phyloP scores from a whole-genome alignment of 306 rosid genomes.

The Clitoria ternatea region DNA sequence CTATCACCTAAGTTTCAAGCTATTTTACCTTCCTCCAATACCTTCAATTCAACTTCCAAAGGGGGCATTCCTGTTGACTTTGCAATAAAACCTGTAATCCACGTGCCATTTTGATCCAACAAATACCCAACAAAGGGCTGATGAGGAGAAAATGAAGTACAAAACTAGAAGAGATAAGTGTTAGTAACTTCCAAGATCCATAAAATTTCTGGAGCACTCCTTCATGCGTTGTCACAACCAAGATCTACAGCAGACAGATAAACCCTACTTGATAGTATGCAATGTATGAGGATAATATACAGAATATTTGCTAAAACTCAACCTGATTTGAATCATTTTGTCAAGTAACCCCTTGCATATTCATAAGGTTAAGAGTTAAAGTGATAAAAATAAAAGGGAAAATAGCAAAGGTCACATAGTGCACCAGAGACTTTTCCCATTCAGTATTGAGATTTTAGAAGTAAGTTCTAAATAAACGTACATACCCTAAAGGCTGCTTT shows the following conservation, averaged over 20 bases:
- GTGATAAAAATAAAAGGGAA: not conserved
- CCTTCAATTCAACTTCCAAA: too few relatives aligned
- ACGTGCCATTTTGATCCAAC: too few relatives aligned
- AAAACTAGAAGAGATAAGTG: conserved; percentile 5
- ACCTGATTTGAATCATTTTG: not conserved
- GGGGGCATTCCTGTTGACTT: too few relatives aligned
- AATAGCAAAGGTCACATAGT: not conserved
- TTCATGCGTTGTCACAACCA: conserved; percentile 99
- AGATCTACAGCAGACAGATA: conserved; percentile 48
- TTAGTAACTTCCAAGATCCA: conserved; percentile 84
- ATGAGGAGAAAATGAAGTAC: not conserved
- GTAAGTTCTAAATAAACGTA: not conserved
- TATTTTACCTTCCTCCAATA: too few relatives aligned
- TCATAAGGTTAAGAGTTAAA: not conserved
- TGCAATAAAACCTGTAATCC: too few relatives aligned
- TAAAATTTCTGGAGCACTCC: conserved; percentile 88
- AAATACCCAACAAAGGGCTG: not conserved
- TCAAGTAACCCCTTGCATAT: not conserved
- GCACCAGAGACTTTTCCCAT: not conserved
- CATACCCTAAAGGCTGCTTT: conserved; percentile 79
- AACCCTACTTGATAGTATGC: conserved; percentile 11
- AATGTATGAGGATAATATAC: too few relatives aligned
- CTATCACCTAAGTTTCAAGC: too few relatives aligned
- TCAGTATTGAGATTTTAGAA: not conserved
- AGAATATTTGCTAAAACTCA: too few relatives aligned